Conservation (phyloP, 257 asterid genomes). For the Striga asiatica region DNA sequence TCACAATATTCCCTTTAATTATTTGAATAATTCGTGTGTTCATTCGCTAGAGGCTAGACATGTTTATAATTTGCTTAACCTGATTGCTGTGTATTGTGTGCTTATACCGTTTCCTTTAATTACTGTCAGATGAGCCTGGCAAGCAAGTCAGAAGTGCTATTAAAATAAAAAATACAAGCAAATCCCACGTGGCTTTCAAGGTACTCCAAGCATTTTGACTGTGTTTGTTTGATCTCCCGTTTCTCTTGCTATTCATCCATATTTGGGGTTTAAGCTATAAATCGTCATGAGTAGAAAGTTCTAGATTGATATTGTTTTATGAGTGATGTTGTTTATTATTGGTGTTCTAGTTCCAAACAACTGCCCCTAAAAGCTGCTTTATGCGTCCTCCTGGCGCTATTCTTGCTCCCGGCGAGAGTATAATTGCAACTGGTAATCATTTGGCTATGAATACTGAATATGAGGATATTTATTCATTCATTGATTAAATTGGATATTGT, state of each 20-base stretch:
- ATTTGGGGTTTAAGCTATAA: neutral
- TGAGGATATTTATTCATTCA: too few relatives aligned
- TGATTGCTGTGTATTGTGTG: neutral
- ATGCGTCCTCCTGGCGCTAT: constrained; percentile 98
- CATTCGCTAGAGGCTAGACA: too few relatives aligned
- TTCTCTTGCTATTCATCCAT: constrained; percentile 1
- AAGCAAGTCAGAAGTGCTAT: constrained; percentile 91
- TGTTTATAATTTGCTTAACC: constrained; percentile 3
- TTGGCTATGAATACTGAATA: neutral
- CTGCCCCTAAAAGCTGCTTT: constrained; percentile 94
- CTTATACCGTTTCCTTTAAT: neutral
- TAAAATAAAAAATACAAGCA: constrained; percentile 81
- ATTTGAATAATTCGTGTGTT: too few relatives aligned
- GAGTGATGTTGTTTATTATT: constrained; percentile 16
- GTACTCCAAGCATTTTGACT: constrained; percentile 21
- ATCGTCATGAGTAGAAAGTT: neutral
- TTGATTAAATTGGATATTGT: neutral
- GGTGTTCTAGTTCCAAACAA: constrained; percentile 75
- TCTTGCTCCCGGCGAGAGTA: constrained; percentile 86
- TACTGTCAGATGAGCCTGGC: constrained; percentile 77
- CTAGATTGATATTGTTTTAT: neutral
- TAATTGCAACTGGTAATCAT: constrained; percentile 78
- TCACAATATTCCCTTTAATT: too few relatives aligned
- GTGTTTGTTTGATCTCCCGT: neutral
- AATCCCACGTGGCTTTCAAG: constrained; percentile 93